phyloP scores from a whole-genome alignment of 805 yeast species.

The Candida nemodendra region DNA sequence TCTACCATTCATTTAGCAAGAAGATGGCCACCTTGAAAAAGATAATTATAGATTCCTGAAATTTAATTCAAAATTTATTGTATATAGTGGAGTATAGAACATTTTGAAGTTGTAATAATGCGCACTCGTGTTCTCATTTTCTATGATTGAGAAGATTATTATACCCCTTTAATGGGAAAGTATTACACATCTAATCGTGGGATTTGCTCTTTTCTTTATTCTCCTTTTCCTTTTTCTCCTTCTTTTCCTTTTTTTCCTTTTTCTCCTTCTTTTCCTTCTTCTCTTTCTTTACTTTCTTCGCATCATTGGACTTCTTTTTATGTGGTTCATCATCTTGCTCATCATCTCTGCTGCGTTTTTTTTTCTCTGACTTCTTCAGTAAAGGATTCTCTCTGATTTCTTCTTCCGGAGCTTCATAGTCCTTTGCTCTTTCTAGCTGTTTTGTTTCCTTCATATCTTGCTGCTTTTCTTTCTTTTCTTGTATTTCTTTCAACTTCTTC shows the following conservation, averaged over 20 bases:
- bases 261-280: conserved; percentile 16
- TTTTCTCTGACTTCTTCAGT: conserved; percentile 30
- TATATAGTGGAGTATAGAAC: no score
- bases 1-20: conserved; percentile 17
- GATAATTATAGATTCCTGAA: no score
- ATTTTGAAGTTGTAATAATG: no score
- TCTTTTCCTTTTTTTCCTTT: conserved; percentile 11
- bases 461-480: conserved; percentile 78
- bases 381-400: conserved; percentile 36
- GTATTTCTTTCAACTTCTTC: conserved; percentile 66
- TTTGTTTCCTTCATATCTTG: conserved; percentile 63
- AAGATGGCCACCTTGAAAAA: conserved; percentile 16
- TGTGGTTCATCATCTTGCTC: conserved; percentile 29
- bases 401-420: conserved; percentile 86
- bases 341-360: conserved; percentile 26
- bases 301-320: conserved; percentile 30
- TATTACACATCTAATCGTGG: conserved; percentile 3
- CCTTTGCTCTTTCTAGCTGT: conserved; percentile 70
- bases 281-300: conserved; percentile 16
- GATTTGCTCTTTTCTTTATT: conserved; percentile 1
- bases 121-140: conserved; percentile 8
- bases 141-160: no score
- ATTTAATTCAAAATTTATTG: no score
- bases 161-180: no score
- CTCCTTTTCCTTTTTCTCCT: conserved; percentile 4